Evolutionary conservation across 257 asterid species (phyloP), one percentile per base, ranked within the genome.

Genomic region (Solanum pinnatisectum): DNA sequence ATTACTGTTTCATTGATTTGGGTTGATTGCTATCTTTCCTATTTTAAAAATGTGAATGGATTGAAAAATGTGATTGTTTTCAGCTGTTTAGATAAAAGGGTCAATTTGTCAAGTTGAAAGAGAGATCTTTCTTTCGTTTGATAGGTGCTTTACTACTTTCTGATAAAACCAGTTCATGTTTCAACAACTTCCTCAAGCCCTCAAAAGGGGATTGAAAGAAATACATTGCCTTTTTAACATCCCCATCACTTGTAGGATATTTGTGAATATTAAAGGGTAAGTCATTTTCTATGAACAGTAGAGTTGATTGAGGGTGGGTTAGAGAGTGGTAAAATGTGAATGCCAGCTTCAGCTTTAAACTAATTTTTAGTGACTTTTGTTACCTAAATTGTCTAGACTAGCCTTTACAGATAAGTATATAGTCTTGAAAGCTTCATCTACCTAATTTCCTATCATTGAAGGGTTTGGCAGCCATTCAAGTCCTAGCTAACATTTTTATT

Each of bases 171-270:
- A 87, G 86, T 86, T 81, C 78, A 84, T 87, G 88, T 84, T 60
- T 83, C 90, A 85, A 87, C 90, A 60, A 73, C 87, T 90, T 90
- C 87, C 87, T 89, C 83, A 86, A 87, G 63, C 89, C 90, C 79
- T 73, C 93, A 88, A 86, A 90, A 90, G 90, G 90, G 63, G 67
- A 20, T 56, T 56, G 67, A 56, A 56, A 56, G 4, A 82, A 89
- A 88, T 85, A 87, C 77, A 90, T 59, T 82, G 65, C 88, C 78
- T 83, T 87, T 88, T 84, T 10, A 18, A 88, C 92, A 88, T 93
- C 95, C 90, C 90, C 87, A 88, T 92, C 96, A n/a, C 63, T 87
- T 91, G 89, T 84, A 63, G 42, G 88, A 89, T 87, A 89, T 85
- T 87, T 83, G 87, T 95, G 91, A 87, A 56, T 90, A 52, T 85